These are phyloP conservation scores for Mycosphaerella sp. DNA, from an alignment of 2,329 filamentous ascomycete species.

Conservation along the genomic window DNA sequence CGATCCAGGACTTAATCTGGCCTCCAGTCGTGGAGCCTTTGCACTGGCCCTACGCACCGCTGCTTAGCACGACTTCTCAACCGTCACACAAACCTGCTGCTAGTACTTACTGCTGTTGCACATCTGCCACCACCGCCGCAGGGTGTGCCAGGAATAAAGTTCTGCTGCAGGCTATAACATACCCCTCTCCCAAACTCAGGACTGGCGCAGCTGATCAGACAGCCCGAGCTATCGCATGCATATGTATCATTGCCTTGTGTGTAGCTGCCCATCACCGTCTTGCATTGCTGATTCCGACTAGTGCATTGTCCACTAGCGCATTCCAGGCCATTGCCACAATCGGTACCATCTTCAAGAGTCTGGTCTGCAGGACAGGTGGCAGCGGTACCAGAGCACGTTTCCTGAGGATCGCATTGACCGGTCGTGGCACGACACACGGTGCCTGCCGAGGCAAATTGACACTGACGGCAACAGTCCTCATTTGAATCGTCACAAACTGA, in stretches of 20 bases:
- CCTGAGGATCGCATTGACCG: slow-evolving; percentile 76
- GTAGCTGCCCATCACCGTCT: slow-evolving; percentile 69
- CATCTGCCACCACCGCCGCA: slow-evolving; percentile 78
- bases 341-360: slow-evolving; percentile 61
- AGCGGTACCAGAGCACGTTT: slow-evolving; percentile 68
- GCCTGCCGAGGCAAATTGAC: slow-evolving; percentile 58
- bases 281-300: slow-evolving; percentile 82
- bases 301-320: slow-evolving; percentile 96
- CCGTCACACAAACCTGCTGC: neutral
- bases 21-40: slow-evolving; percentile 61
- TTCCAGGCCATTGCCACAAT: slow-evolving; percentile 64
- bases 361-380: slow-evolving; percentile 68
- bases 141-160: slow-evolving; percentile 85
- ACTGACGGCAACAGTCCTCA: slow-evolving; percentile 73
- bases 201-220: slow-evolving; percentile 68
- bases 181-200: slow-evolving; percentile 58
- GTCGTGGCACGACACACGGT: slow-evolving; percentile 75
- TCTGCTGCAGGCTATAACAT: slow-evolving; percentile 75
- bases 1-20: slow-evolving; percentile 70
- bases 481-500: slow-evolving; percentile 79
- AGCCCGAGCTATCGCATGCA: slow-evolving; percentile 68
- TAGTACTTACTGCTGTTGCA: slow-evolving; percentile 51
- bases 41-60: slow-evolving; percentile 57
- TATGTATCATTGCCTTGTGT: slow-evolving; percentile 69
- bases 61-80: slow-evolving; percentile 11